Evolutionary conservation across 2,329 filamentous ascomycete genomes (phyloP).

Genomic region (Aspergillus udagawae): DNA sequence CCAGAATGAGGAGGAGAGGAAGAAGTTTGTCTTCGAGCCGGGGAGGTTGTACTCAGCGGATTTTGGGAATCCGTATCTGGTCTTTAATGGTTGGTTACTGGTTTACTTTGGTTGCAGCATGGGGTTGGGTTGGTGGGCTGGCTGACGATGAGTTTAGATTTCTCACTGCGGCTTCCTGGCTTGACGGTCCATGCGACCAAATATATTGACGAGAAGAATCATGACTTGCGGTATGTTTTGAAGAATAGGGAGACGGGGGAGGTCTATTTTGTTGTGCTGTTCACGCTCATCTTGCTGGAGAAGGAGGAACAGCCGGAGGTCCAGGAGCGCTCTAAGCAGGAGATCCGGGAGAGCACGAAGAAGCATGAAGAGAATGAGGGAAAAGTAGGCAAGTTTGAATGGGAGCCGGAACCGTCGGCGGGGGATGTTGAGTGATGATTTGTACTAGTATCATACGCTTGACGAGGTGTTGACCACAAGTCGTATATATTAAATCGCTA

Average conservation of each 20-base stretch:
- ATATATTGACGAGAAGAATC: conserved; percentile 62
- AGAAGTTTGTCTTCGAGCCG: conserved; percentile 58
- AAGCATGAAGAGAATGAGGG: conserved; percentile 2
- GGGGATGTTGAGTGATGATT: conserved; percentile 19
- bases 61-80: conserved; percentile 90
- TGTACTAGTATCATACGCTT: background rate
- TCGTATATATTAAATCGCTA: background rate
- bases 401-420: conserved; percentile 16
- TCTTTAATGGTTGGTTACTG: conserved; percentile 63
- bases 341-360: conserved; percentile 1
- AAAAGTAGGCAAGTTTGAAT: conserved; percentile 21
- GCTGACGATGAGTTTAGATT: conserved; percentile 21
- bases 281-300: conserved; percentile 61
- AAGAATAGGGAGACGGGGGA: conserved; percentile 72
- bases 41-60: conserved; percentile 61
- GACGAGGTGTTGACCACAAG: background rate
- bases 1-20: conserved; percentile 52
- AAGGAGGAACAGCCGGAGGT: conserved; percentile 17
- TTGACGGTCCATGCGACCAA: conserved; percentile 33
- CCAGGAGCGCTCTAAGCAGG: conserved; percentile 8
- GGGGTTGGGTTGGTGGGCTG: background rate
- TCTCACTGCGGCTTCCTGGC: conserved; percentile 37
- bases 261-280: conserved; percentile 75
- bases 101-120: background rate
- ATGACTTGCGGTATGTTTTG: conserved; percentile 85